phyloP scores from a whole-genome alignment of 202 grass and related monocot genomes.

The Sporobolus alterniflorus region DNA sequence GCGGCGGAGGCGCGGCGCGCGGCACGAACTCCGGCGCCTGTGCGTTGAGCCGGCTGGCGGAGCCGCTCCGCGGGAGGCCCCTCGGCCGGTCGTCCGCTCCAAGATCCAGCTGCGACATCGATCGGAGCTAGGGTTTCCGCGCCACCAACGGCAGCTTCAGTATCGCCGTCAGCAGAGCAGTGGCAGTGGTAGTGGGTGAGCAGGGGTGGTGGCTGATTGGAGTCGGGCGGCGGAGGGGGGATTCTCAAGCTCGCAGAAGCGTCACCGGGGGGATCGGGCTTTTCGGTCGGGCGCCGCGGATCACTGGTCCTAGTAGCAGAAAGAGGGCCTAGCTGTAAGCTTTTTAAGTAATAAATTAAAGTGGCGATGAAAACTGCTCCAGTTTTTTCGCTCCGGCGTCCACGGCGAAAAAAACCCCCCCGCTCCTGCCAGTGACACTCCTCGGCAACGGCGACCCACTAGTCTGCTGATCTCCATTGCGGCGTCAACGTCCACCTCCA shows the following conservation, averaged over 20 bases:
- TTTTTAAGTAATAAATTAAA: too few relatives aligned
- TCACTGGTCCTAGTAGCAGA: too few relatives aligned
- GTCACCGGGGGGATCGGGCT: conserved; percentile 1
- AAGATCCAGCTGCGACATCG: conserved; percentile 58
- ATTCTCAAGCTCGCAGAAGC: conserved; percentile 28
- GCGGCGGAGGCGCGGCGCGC: conserved; percentile 31
- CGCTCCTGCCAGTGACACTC: too few relatives aligned
- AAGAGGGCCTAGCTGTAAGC: too few relatives aligned
- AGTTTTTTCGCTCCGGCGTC: too few relatives aligned
- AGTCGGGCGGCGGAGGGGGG: not conserved
- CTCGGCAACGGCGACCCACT: too few relatives aligned
- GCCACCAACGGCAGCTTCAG: not conserved
- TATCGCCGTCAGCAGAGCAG: not conserved
- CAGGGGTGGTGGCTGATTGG: not conserved
- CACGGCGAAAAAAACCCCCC: too few relatives aligned
- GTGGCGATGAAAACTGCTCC: too few relatives aligned
- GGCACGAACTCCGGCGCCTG: conserved; percentile 91
- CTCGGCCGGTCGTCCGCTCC: conserved; percentile 32
- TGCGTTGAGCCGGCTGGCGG: conserved; percentile 87
- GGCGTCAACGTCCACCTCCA: too few relatives aligned
- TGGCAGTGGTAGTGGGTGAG: not conserved
- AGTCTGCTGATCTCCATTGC: too few relatives aligned
- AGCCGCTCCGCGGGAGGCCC: conserved; percentile 61
- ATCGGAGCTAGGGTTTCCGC: conserved; percentile 32
- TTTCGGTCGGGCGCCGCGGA: conserved; percentile 43